A percentile compares a stretch with the other conserved stretches of the same genome.
Conservation (phyloP, 257 asterid species). For the Ballota nigra region DNA sequence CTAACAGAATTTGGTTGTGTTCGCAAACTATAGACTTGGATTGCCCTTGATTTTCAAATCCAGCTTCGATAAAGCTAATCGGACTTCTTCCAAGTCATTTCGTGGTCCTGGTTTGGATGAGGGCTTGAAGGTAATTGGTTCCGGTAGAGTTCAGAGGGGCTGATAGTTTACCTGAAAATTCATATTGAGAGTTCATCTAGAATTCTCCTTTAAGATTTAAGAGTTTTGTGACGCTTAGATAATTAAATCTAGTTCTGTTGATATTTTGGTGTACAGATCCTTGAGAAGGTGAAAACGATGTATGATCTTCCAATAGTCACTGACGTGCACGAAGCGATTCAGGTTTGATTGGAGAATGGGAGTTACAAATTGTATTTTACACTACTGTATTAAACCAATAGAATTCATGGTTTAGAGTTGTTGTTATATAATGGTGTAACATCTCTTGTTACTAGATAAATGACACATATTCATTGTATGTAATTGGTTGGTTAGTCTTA, state of each 20-base stretch:
- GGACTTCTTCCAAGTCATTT: conserved; percentile 84
- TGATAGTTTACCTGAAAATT: too few species aligned
- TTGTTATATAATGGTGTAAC: too few species aligned
- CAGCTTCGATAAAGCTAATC: conserved; percentile 86
- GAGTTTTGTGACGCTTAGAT: too few species aligned
- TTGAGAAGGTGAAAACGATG: conserved; percentile 75
- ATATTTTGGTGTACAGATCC: conserved; percentile 47
- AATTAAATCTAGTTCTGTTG: neutral
- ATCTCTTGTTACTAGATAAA: too few species aligned
- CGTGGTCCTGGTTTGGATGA: conserved; percentile 84
- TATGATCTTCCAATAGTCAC: conserved; percentile 75
- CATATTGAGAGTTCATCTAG: too few species aligned
- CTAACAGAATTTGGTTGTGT: neutral
- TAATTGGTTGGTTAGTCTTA: too few species aligned
- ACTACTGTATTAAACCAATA: too few species aligned
- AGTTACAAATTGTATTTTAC: too few species aligned
- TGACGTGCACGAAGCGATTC: conserved; percentile 75
- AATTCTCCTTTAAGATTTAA: too few species aligned
- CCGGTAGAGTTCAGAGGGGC: neutral
- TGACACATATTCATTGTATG: too few species aligned
- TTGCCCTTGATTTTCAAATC: conserved; percentile 75
- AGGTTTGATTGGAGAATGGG: conserved; percentile 37
- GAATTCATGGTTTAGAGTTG: too few species aligned
- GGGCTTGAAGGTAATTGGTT: conserved; percentile 71
- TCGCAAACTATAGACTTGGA: conserved; percentile 47